A percentile compares a stretch with the other conserved stretches of the same genome.
Evolutionary conservation across 208 protist genomes (phyloP).

Genomic region (Acanthamoeba culbertsoni): DNA sequence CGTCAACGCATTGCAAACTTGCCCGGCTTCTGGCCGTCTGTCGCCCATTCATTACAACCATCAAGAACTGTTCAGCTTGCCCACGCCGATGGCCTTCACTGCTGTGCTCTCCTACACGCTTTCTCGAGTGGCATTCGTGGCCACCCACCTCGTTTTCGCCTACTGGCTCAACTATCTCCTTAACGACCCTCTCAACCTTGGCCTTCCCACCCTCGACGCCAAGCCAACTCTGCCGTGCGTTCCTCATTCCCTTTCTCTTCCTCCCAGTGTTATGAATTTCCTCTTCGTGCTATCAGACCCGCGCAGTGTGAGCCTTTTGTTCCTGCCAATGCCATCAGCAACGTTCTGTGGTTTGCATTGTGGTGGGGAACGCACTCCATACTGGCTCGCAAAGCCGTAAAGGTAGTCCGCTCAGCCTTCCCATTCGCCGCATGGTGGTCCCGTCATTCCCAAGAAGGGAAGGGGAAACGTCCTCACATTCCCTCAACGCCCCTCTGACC

Average conservation of each 20-base stretch:
- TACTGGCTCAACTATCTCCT: constrained; percentile 27
- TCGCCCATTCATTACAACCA: too few species aligned
- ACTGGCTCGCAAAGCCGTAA: background rate
- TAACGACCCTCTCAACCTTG: background rate
- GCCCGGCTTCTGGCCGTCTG: too few species aligned
- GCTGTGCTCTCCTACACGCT: background rate
- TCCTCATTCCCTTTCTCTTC: background rate
- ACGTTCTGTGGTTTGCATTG: background rate
- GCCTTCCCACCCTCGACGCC: background rate
- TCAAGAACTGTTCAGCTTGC: too few species aligned
- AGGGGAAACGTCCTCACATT: background rate
- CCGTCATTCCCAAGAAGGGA: too few species aligned
- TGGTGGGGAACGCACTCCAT: constrained; percentile 9
- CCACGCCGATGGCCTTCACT: background rate
- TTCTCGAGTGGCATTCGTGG: background rate
- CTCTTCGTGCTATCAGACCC: background rate
- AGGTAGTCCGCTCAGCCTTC: background rate
- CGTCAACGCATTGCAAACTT: too few species aligned
- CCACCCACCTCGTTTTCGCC: background rate
- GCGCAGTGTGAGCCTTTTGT: background rate
- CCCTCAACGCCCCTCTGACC: background rate
- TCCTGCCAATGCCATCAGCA: background rate
- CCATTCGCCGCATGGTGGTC: too few species aligned
- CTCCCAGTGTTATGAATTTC: background rate
- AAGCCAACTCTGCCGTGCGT: background rate